Evolutionary conservation across 139 green algal genomes (phyloP).

Genomic region (Asterochloris erici): DNA sequence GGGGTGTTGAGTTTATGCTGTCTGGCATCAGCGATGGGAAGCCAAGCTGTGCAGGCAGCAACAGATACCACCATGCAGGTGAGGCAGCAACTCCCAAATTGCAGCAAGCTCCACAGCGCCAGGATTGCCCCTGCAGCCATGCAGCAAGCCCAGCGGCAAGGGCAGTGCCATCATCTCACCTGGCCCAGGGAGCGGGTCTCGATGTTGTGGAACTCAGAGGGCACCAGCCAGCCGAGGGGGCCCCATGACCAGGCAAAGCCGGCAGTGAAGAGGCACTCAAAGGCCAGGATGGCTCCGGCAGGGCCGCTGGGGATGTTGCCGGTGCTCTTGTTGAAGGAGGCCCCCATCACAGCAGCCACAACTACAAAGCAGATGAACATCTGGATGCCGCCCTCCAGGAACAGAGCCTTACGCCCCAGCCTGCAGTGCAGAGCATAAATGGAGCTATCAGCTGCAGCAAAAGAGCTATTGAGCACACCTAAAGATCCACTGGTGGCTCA

Average conservation of each 20-base stretch:
- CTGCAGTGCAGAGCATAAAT: neutral
- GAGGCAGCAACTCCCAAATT: no score
- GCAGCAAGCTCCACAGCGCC: no score
- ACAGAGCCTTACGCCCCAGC: conserved; percentile 11
- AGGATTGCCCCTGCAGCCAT: conserved; percentile 3
- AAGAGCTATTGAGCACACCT: no score
- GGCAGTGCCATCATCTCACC: neutral
- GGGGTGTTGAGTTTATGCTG: no score
- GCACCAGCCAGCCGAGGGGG: conserved; percentile 55
- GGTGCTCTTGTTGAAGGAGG: conserved; percentile 19
- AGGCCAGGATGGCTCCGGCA: conserved; percentile 22
- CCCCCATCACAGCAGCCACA: conserved; percentile 5
- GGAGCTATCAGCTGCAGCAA: neutral
- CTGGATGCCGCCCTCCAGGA: conserved; percentile 13
- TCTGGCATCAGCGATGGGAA: no score
- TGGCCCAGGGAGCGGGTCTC: conserved; percentile 14
- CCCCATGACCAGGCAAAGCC: conserved; percentile 63
- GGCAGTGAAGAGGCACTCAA: conserved; percentile 42
- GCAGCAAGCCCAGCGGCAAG: neutral
- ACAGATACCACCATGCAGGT: no score
- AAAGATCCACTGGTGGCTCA: no score
- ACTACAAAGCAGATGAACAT: conserved; percentile 19
- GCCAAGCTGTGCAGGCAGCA: no score
- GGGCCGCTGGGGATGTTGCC: conserved; percentile 6
- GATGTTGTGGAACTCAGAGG: conserved; percentile 40